Evolutionary conservation across 148 eudicot genomes (phyloP).

Genomic region (Bassia scoparia): DNA sequence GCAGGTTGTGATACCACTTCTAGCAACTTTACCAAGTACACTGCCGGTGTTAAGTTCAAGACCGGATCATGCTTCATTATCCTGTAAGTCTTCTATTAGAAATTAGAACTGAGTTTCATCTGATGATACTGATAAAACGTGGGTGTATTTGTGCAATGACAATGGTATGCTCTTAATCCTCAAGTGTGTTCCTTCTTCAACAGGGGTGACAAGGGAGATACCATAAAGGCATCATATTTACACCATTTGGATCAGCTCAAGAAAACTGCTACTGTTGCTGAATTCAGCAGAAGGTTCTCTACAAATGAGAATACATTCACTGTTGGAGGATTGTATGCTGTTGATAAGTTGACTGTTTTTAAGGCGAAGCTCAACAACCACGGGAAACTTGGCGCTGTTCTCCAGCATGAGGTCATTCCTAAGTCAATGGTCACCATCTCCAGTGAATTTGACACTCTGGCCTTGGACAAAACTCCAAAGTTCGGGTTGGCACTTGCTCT

Average conservation of each 20-base stretch:
- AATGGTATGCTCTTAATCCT: background rate
- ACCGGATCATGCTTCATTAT: constrained; percentile 73
- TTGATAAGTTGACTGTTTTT: constrained; percentile 60
- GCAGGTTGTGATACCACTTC: constrained; percentile 79
- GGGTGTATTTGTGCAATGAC: background rate
- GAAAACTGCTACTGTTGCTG: constrained; percentile 69
- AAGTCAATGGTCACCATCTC: constrained; percentile 70
- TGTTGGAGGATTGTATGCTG: constrained; percentile 68
- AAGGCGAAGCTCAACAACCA: constrained; percentile 87
- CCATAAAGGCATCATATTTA: constrained; percentile 74
- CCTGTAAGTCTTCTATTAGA: constrained; percentile 38
- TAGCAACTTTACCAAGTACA: constrained; percentile 65
- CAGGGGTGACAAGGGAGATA: constrained; percentile 92
- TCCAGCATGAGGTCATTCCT: constrained; percentile 76
- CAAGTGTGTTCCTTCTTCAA: constrained; percentile 1
- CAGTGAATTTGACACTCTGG: constrained; percentile 67
- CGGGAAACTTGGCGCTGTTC: constrained; percentile 59
- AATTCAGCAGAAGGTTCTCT: constrained; percentile 71
- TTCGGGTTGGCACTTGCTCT: constrained; percentile 75
- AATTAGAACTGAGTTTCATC: background rate
- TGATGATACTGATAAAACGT: background rate
- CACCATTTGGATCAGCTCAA: constrained; percentile 66
- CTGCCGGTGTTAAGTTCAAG: constrained; percentile 71
- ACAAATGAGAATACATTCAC: constrained; percentile 83
- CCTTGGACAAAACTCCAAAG: constrained; percentile 71